These are phyloP conservation scores for Phialophora verrucosa DNA, from an alignment of 2,329 filamentous ascomycete species.

Conservation along the genomic window DNA sequence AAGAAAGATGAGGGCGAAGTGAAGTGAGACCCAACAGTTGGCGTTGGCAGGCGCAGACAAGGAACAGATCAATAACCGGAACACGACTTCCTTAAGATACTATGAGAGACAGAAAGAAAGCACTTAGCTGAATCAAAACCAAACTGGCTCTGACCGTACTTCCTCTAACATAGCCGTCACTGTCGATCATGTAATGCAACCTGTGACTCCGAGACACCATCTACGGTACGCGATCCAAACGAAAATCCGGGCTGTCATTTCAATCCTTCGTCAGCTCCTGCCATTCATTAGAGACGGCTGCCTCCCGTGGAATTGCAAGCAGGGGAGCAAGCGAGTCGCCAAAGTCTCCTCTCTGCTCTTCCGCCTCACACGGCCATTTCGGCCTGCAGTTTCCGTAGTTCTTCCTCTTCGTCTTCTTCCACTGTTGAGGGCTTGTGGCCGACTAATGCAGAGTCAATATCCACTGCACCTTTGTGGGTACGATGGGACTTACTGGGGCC, in stretches of 20 bases:
- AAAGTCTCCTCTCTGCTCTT: not conserved
- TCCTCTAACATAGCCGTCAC: constrained; percentile 17
- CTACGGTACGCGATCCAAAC: constrained; percentile 19
- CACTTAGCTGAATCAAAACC: constrained; percentile 1
- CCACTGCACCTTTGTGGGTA: constrained; percentile 19
- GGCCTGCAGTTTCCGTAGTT: constrained; percentile 88
- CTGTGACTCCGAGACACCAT: constrained; percentile 4
- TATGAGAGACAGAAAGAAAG: not conserved
- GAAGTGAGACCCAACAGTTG: not conserved
- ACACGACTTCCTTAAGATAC: not conserved
- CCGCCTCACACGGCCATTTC: constrained; percentile 88
- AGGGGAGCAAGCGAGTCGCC: not conserved
- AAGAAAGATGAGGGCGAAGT: not conserved
- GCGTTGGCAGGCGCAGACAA: not conserved
- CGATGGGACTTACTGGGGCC: constrained; percentile 70
- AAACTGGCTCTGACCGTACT: constrained; percentile 3
- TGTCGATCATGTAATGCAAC: constrained; percentile 15
- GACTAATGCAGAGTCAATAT: constrained; percentile 47
- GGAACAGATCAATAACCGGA: not conserved
- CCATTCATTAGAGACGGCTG: not conserved
- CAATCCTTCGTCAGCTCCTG: constrained; percentile 5
- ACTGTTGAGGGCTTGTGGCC: constrained; percentile 55
- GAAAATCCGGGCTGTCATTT: constrained; percentile 17
- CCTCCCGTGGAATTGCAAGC: not conserved
- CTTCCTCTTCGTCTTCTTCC: constrained; percentile 95